A percentile compares a stretch with the other conserved stretches of the same genome.
Evolutionary conservation across 2,329 filamentous ascomycete genomes (phyloP).

Genomic region (Neurospora sp.): DNA sequence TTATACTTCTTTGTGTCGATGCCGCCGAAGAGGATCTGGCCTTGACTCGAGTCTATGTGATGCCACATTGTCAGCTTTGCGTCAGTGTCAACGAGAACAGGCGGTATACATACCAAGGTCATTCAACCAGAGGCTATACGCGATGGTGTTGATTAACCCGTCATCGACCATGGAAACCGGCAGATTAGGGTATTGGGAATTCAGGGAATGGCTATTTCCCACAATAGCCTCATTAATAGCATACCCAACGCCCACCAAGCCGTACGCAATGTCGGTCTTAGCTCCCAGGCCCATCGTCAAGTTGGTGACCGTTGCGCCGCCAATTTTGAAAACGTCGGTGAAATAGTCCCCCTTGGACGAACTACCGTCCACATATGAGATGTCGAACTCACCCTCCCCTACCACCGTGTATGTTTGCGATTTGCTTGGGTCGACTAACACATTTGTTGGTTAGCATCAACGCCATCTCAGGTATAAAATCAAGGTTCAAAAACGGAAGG

Average conservation of each 20-base stretch:
- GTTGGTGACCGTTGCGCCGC: conserved; percentile 38
- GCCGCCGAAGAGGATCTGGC: conserved; percentile 70
- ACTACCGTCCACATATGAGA: conserved; percentile 52
- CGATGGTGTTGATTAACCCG: conserved; percentile 53
- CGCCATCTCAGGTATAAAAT: background rate
- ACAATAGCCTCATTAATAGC: conserved; percentile 42
- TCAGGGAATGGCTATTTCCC: conserved; percentile 15
- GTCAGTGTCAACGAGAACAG: conserved; percentile 2
- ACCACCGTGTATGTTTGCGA: conserved; percentile 39
- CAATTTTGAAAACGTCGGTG: conserved; percentile 45
- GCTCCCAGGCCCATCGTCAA: conserved; percentile 49
- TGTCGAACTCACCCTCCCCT: conserved; percentile 38
- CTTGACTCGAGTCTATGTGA: conserved; percentile 42
- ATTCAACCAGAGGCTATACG: conserved; percentile 63
- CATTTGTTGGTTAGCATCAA: conserved; percentile 7
- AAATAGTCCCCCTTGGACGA: conserved; percentile 49
- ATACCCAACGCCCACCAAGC: conserved; percentile 52
- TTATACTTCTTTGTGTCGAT: conserved; percentile 66
- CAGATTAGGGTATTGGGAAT: conserved; percentile 43
- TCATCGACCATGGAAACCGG: conserved; percentile 54
- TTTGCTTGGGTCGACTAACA: conserved; percentile 31
- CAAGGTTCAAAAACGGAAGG: background rate
- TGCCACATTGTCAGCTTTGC: conserved; percentile 9
- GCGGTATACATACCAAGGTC: conserved; percentile 29
- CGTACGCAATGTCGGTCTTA: conserved; percentile 44